Evolutionary conservation across 495 filamentous ascomycete species (phyloP).

Genomic region (Neurospora hispaniola): DNA sequence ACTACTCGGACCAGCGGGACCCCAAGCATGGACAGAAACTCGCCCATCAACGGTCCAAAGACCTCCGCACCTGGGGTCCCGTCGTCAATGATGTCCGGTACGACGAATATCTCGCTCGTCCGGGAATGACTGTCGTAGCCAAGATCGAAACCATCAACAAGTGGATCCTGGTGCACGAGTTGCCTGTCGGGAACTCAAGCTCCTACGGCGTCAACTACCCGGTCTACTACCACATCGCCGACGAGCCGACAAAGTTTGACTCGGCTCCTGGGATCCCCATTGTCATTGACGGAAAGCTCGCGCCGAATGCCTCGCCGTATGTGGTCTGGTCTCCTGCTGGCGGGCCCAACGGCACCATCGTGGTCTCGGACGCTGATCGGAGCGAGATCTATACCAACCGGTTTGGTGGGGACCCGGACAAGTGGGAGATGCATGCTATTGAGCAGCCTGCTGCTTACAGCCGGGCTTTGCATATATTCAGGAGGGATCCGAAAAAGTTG

Average conservation of each 20-base stretch:
- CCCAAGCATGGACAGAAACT: conserved; percentile 55
- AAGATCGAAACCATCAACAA: conserved; percentile 18
- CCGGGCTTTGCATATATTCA: conserved; percentile 34
- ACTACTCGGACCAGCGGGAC: conserved; percentile 64
- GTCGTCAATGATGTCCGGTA: conserved; percentile 52
- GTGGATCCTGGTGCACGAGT: conserved; percentile 20
- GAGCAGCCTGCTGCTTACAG: conserved; percentile 39
- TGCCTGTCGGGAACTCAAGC: conserved; percentile 18
- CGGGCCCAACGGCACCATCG: conserved; percentile 45
- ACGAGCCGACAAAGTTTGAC: conserved; percentile 43
- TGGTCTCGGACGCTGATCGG: conserved; percentile 42
- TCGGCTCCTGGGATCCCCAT: conserved; percentile 31
- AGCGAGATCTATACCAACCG: conserved; percentile 47
- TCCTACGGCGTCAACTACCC: conserved; percentile 27
- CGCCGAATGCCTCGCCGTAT: conserved; percentile 46
- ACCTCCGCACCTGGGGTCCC: conserved; percentile 47
- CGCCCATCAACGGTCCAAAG: conserved; percentile 46
- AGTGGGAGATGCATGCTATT: conserved; percentile 44
- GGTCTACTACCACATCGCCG: conserved; percentile 42
- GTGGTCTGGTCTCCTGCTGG: conserved; percentile 44
- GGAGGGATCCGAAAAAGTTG: conserved; percentile 24
- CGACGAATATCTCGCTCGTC: conserved; percentile 48
- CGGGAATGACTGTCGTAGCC: conserved; percentile 55
- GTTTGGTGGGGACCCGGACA: conserved; percentile 38
- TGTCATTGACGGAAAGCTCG: conserved; percentile 33